These are phyloP conservation scores for Binderoboletus segoi DNA, from an alignment of 1,284 basidiomycete species.

Conservation along the genomic window DNA sequence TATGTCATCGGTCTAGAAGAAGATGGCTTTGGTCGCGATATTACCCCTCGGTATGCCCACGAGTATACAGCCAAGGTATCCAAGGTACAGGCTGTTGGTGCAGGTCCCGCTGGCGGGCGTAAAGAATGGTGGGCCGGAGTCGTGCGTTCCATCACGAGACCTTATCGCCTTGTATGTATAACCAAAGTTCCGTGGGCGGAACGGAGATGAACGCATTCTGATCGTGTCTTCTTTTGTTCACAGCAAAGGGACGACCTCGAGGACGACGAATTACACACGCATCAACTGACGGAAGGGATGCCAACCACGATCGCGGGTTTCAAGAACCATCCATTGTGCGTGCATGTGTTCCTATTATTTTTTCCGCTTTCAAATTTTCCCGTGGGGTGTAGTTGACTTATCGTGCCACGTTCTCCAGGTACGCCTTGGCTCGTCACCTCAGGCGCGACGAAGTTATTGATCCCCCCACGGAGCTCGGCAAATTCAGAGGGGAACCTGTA, in stretches of 20 bases:
- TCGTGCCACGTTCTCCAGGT: constrained; percentile 49
- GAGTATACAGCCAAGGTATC: constrained; percentile 83
- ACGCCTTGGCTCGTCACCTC: constrained; percentile 87
- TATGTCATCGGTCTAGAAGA: constrained; percentile 97
- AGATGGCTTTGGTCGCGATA: constrained; percentile 76
- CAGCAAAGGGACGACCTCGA: constrained; percentile 93
- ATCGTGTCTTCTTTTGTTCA: constrained; percentile 14
- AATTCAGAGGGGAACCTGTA: constrained; percentile 93
- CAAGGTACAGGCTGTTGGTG: constrained; percentile 73
- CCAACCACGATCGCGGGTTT: constrained; percentile 89
- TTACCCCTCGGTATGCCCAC: constrained; percentile 78
- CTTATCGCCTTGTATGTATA: constrained; percentile 74
- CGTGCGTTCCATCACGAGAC: constrained; percentile 62
- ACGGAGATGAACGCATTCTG: constrained; percentile 32
- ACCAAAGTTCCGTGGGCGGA: constrained; percentile 12
- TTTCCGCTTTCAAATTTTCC: constrained; percentile 14
- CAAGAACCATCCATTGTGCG: constrained; percentile 93
- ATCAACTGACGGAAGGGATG: constrained; percentile 90
- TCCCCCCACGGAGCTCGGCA: constrained; percentile 84
- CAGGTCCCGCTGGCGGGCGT: constrained; percentile 51
- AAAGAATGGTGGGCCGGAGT: constrained; percentile 87
- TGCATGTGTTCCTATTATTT: constrained; percentile 4
- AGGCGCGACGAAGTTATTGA: constrained; percentile 87
- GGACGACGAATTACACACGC: constrained; percentile 86
- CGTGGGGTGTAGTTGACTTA: constrained; percentile 6